phyloP scores from a whole-genome alignment of 1,139 yeast species.

The Citeromyces hawaiiensis region DNA sequence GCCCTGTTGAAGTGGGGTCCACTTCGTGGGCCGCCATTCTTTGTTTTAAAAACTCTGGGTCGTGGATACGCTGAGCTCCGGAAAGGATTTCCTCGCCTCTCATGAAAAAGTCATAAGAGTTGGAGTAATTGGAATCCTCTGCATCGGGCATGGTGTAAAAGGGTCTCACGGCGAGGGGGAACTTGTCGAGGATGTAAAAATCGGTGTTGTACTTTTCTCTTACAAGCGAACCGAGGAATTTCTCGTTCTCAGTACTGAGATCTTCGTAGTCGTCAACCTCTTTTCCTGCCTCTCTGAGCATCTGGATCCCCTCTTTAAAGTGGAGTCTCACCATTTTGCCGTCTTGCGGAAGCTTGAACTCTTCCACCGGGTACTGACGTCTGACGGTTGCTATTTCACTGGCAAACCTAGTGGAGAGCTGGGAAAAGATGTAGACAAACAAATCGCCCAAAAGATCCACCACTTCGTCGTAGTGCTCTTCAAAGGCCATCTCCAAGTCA shows the following conservation, averaged over 20 bases:
- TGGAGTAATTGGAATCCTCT: conserved; percentile 80
- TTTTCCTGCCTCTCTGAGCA: conserved; percentile 74
- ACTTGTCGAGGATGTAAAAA: conserved; percentile 93
- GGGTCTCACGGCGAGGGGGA: conserved; percentile 94
- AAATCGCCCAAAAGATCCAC: conserved; percentile 73
- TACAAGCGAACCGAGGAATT: conserved; percentile 79
- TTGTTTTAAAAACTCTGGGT: conserved; percentile 65
- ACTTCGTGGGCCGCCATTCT: conserved; percentile 79
- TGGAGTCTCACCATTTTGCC: conserved; percentile 86
- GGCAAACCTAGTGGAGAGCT: conserved; percentile 66
- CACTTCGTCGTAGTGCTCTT: conserved; percentile 95
- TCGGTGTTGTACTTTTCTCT: conserved; percentile 94
- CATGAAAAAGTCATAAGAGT: conserved; percentile 97
- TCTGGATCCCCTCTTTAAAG: conserved; percentile 79
- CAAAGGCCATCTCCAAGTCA: conserved; percentile 96
- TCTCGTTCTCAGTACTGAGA: conserved; percentile 88
- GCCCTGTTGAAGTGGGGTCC: conserved; percentile 69
- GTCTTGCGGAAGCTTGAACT: conserved; percentile 79
- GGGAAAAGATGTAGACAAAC: conserved; percentile 78
- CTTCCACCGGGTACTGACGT: conserved; percentile 95
- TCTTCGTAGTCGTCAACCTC: conserved; percentile 84
- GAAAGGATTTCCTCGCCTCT: conserved; percentile 98
- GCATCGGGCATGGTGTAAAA: conserved; percentile 99
- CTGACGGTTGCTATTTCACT: conserved; percentile 84
- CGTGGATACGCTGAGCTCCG: conserved; percentile 99